phyloP scores from a whole-genome alignment of 2,329 filamentous ascomycete species.

The Colletotrichum australisinense region DNA sequence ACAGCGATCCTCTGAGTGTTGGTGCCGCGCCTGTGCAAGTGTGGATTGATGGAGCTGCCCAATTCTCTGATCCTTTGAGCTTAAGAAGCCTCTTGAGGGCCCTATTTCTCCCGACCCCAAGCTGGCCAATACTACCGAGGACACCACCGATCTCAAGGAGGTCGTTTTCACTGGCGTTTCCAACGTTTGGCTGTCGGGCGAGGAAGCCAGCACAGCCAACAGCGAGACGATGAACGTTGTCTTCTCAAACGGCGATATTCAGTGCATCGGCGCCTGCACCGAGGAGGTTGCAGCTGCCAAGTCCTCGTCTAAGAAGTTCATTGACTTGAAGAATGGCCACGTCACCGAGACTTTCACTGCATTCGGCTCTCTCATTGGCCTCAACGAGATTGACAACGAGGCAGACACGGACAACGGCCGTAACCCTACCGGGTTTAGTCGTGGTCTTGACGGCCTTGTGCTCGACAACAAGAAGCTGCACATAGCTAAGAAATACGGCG shows the following conservation, averaged over 20 bases:
- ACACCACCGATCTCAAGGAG: conserved; percentile 50
- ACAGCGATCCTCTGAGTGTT: conserved; percentile 70
- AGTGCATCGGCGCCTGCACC: conserved; percentile 66
- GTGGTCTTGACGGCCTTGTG: conserved; percentile 67
- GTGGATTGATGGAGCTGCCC: conserved; percentile 71
- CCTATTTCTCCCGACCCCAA: conserved; percentile 53
- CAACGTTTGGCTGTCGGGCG: conserved; percentile 60
- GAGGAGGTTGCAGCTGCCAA: conserved; percentile 53
- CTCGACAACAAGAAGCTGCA: conserved; percentile 67
- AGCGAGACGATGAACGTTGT: conserved; percentile 58
- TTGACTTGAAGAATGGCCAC: conserved; percentile 69
- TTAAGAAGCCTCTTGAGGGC: conserved; percentile 58
- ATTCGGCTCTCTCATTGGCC: conserved; percentile 69
- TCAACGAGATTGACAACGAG: conserved; percentile 73
- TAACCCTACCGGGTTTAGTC: conserved; percentile 61
- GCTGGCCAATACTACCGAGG: conserved; percentile 54
- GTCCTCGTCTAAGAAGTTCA: conserved; percentile 46
- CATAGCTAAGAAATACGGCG: conserved; percentile 64
- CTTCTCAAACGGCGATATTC: conserved; percentile 63
- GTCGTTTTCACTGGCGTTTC: conserved; percentile 69
- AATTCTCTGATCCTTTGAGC: conserved; percentile 66
- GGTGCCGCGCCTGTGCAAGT: conserved; percentile 71
- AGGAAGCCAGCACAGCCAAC: conserved; percentile 40
- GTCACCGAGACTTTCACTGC: conserved; percentile 70
- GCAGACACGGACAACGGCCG: conserved; percentile 63